Evolutionary conservation across 2,329 filamentous ascomycete genomes (phyloP).

Genomic region (Didymella pinodella): DNA sequence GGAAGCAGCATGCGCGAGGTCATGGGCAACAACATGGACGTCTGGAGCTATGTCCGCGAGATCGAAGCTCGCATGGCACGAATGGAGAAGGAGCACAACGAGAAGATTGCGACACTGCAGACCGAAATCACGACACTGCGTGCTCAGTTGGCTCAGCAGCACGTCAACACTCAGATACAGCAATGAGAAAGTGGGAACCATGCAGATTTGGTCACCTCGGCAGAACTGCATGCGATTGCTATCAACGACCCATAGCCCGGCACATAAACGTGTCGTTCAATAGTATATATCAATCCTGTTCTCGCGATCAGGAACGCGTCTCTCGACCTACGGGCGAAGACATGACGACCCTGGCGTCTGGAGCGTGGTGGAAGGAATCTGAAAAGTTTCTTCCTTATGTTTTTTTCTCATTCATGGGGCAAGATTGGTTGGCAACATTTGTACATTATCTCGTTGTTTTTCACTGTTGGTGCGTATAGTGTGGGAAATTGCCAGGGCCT

Average conservation of each 20-base stretch:
- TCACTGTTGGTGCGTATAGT: slow-evolving; percentile 2
- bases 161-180: slow-evolving; percentile 38
- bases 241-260: neutral
- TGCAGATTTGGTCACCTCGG: neutral
- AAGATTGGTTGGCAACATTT: slow-evolving; percentile 11
- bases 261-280: neutral
- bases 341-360: slow-evolving; percentile 14
- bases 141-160: slow-evolving; percentile 49
- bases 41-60: slow-evolving; percentile 76
- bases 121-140: slow-evolving; percentile 54
- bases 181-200: neutral
- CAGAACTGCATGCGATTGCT: neutral
- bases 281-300: slow-evolving; percentile 12
- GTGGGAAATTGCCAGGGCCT: slow-evolving; percentile 21
- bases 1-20: slow-evolving; percentile 72
- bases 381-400: slow-evolving; percentile 3
- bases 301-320: slow-evolving; percentile 6
- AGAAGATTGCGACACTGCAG: slow-evolving; percentile 54
- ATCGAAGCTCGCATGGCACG: slow-evolving; percentile 65
- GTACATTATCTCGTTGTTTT: slow-evolving; percentile 18
- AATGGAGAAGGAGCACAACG: slow-evolving; percentile 59
- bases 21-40: slow-evolving; percentile 63
- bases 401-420: slow-evolving; percentile 3
- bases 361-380: slow-evolving; percentile 10
- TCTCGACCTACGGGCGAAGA: slow-evolving; percentile 16